Evolutionary conservation across 441 rosid species (phyloP).

Genomic region (Mallotus repandus): DNA sequence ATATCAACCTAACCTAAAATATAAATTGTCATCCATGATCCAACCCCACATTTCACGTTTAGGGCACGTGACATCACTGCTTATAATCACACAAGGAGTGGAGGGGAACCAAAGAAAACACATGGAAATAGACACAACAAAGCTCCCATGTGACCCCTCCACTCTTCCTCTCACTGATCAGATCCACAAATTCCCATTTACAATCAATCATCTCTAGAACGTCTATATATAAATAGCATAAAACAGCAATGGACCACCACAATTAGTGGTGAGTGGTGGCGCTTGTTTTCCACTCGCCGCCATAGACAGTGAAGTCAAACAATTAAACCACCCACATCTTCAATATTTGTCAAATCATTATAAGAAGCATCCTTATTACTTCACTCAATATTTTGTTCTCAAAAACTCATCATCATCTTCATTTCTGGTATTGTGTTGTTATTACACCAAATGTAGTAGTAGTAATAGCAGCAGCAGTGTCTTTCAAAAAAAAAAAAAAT

Average conservation of each 20-base stretch:
- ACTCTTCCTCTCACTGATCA: not conserved
- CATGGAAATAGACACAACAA: slow-evolving; percentile 23
- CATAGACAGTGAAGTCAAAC: slow-evolving; percentile 22
- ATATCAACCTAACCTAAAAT: not conserved
- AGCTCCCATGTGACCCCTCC: slow-evolving; percentile 29
- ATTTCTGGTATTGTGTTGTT: not conserved
- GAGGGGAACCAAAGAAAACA: not conserved
- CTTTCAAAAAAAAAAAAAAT: too few species aligned
- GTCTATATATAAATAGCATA: not conserved
- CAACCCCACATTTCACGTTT: slow-evolving; percentile 40
- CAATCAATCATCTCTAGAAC: not conserved
- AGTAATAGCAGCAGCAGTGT: too few species aligned
- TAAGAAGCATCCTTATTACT: slow-evolving; percentile 17
- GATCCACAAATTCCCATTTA: not conserved
- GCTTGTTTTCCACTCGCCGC: slow-evolving; percentile 10
- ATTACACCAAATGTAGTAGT: slow-evolving; percentile 10
- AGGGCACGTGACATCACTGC: slow-evolving; percentile 39
- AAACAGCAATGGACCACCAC: slow-evolving; percentile 7
- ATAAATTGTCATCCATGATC: slow-evolving; percentile 22
- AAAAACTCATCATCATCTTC: not conserved
- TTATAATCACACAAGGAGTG: slow-evolving; percentile 13
- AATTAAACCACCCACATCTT: not conserved
- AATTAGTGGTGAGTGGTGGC: not conserved
- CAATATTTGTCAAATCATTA: not conserved
- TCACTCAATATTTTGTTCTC: not conserved